These are phyloP conservation scores for Magnolia kwangsiensis DNA, from an alignment of 164 flowering plant genomes.

Conservation along the genomic window DNA sequence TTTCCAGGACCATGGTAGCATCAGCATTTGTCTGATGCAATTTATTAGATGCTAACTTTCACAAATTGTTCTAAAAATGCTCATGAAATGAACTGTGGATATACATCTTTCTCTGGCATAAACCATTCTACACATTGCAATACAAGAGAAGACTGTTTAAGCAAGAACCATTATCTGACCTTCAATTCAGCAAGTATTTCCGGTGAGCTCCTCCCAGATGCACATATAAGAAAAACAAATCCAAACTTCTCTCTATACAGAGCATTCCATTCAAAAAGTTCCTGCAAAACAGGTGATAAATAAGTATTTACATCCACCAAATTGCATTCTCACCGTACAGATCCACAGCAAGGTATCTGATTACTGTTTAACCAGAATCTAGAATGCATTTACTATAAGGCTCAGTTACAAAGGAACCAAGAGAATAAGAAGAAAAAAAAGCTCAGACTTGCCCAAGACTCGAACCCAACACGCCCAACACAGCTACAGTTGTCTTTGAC, in stretches of 20 bases:
- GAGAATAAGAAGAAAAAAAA: no score
- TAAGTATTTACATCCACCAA: neutral
- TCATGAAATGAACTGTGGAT: neutral
- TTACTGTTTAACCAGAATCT: neutral
- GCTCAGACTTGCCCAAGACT: no score
- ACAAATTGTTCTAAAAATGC: neutral
- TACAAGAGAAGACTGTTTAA: neutral
- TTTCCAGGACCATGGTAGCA: neutral
- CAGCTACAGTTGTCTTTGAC: no score
- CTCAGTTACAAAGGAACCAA: neutral
- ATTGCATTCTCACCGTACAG: neutral
- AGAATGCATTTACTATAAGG: neutral
- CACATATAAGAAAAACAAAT: slow-evolving; percentile 84
- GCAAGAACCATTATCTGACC: slow-evolving; percentile 33
- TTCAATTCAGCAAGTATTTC: slow-evolving; percentile 80
- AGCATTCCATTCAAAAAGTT: slow-evolving; percentile 73
- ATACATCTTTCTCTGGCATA: neutral
- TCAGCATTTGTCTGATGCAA: neutral
- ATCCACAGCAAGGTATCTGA: neutral
- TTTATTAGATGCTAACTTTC: slow-evolving; percentile 1
- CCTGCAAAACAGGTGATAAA: slow-evolving; percentile 40
- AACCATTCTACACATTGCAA: neutral
- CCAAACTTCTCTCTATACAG: slow-evolving; percentile 77
- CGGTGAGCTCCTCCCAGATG: slow-evolving; percentile 77
- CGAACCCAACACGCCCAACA: no score